Conservation (phyloP, 2,329 filamentous ascomycete species). For the Hymenoscyphus fraxineus region DNA sequence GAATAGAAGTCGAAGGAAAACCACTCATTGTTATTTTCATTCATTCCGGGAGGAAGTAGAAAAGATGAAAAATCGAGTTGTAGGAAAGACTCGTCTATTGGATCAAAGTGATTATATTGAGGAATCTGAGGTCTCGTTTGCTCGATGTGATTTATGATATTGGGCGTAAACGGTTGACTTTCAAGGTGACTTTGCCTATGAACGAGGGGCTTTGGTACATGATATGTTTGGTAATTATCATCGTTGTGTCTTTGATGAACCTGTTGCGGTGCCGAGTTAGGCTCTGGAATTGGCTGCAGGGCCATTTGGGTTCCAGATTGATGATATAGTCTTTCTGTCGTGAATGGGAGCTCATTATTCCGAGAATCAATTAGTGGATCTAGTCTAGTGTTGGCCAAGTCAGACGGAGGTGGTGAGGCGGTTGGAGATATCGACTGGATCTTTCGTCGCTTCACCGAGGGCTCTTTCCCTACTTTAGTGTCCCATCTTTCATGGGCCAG, state of each 20-base stretch:
- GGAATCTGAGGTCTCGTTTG: not conserved
- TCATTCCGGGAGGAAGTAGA: slow-evolving; percentile 18
- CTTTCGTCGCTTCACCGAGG: slow-evolving; percentile 18
- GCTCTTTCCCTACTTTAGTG: slow-evolving; percentile 11
- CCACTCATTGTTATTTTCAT: slow-evolving; percentile 18
- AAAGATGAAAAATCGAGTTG: slow-evolving; percentile 24
- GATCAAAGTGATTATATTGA: slow-evolving; percentile 4
- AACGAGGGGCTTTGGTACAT: not conserved
- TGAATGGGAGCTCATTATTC: not conserved
- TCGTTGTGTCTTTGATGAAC: not conserved
- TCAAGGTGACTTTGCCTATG: not conserved
- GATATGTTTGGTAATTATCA: not conserved
- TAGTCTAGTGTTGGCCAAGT: not conserved
- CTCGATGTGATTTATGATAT: not conserved
- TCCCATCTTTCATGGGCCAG: slow-evolving; percentile 28
- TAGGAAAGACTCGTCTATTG: slow-evolving; percentile 3
- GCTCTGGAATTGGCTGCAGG: not conserved
- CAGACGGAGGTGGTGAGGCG: not conserved
- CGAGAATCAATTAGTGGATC: not conserved
- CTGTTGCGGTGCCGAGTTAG: not conserved
- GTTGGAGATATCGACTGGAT: not conserved
- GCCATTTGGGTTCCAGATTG: not conserved
- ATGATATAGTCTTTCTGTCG: not conserved
- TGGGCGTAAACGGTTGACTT: not conserved
- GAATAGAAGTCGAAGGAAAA: slow-evolving; percentile 29